Evolutionary conservation across 2,329 filamentous ascomycete species (phyloP), one percentile per base, ranked within the genome.

Genomic region (Hypomyces perniciosus): DNA sequence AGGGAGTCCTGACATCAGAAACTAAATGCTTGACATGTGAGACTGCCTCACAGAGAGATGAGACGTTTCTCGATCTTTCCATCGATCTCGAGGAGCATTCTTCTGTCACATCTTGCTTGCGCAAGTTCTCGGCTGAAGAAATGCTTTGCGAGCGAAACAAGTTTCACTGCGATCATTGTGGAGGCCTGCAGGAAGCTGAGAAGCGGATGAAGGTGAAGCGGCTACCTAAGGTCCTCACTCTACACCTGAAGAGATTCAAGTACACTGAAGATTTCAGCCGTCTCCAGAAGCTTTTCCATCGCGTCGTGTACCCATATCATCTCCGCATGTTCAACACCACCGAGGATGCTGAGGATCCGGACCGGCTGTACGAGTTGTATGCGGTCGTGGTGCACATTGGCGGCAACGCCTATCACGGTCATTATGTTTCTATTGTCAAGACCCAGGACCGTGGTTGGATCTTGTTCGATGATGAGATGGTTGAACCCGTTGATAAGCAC

Each of bases 141-240:
- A 96, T 97, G 90, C 79, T 99, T 52, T 97, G 93, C 65, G 93
- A 99, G 72, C 81, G 91, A 54, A 97, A 99, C 74, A 99, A 99
- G 66, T 99, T 99, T 59, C 92, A 99, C 65, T 99, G 93, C 71
- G 93, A 99, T 66, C 91, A 91, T 61, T 99, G 93, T 60, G 93
- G 93, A 48, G 93, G 93, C 3, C 74, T 99, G 50, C 93, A 99
- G 69, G 93, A 99, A 71, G 93, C 93, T 0, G 93, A 99, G 69
- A 99, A 97, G 75, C 83, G 93, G 57, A 99, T 99, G 93, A 99
- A 97, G 75, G 92, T 99, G 60, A 97, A 99, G 74, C 83, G 88
- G 48, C 72, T 97, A 63, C 93, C 93, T 4, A 90, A 89, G 63
- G 90, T 99, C 53, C 72, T 99, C 56, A 91, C 93, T 4, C 73